A percentile compares a stretch with the other conserved stretches of the same genome.
Evolutionary conservation across 169 alveolate species (phyloP).

Genomic region (Plasmodium sp.): DNA sequence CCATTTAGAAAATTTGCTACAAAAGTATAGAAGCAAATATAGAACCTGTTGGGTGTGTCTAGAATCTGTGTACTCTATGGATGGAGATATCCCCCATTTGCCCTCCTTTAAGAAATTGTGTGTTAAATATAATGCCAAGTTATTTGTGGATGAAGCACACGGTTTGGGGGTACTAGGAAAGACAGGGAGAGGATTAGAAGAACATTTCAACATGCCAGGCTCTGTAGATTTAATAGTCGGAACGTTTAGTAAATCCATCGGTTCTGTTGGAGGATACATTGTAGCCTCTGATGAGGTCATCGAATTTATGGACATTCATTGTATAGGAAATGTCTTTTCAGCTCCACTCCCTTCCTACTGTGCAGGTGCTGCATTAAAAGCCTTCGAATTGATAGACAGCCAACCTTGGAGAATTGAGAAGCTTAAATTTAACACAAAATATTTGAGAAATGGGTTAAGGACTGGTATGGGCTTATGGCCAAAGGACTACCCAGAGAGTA

Average conservation of each 20-base stretch:
- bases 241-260: conserved; percentile 85
- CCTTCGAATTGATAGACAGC: conserved; percentile 80
- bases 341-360: conserved; percentile 87
- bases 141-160: conserved; percentile 91
- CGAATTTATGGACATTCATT: conserved; percentile 84
- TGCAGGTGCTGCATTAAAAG: conserved; percentile 86
- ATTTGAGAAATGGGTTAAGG: conserved; percentile 77
- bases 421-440: conserved; percentile 76
- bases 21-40: conserved; percentile 73
- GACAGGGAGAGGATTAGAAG: conserved; percentile 90
- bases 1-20: conserved; percentile 76
- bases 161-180: conserved; percentile 90
- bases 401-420: conserved; percentile 80
- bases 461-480: conserved; percentile 85
- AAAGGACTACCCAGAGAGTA: conserved; percentile 80
- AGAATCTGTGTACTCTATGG: conserved; percentile 92
- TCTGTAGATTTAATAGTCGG: conserved; percentile 83
- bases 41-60: conserved; percentile 83
- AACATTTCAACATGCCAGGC: conserved; percentile 82
- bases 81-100: conserved; percentile 88
- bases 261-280: conserved; percentile 86
- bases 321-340: conserved; percentile 85
- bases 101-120: conserved; percentile 82
- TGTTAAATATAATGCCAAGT: conserved; percentile 77
- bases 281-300: conserved; percentile 79